Base-by-base conservation (phyloP, 257 asterid species). In the Ligustrum vulgare region DNA sequence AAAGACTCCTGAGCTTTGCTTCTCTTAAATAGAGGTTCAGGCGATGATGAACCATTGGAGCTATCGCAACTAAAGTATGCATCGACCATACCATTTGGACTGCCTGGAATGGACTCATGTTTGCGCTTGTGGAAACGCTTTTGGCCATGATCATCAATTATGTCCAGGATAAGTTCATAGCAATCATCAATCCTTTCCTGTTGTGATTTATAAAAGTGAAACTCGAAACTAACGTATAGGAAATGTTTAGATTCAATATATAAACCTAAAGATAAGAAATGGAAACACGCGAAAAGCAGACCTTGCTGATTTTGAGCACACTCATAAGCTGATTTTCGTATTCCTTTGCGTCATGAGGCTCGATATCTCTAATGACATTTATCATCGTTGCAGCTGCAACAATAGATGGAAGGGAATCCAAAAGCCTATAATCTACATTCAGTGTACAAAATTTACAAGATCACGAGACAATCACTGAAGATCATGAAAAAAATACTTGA, bases 61-160 rank as follows among this genome's bases (percentile, higher is more conserved):
- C 88, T 84, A 15, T 86, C 85, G 23, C 85, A 82, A 80, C 84
- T 81, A 31, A 86, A 84, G 73, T 80, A 80, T 22, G 85, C 79
- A 80, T 82, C 86, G 20, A 84, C 64, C 11, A 86, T 86, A 13
- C 85, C 86, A 67, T 81, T 75, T 47, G 90, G 90, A 74, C 90
- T 86, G 28, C 72, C 77, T 8, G 90, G 88, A 6, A 70, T 47
- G 2, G 82, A 77, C 54, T 45, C 49, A 32, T 80, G 75, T 71
- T 86, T 86, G 76, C 86, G 82, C 79, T 83, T 86, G 43, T 49
- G 60, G 70, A 28, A 39, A 51, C 62, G 77, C 9, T 47, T 58
- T 49, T 66, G 20, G 56, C 74, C 62, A 33, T 75, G 36, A 75
- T 45, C 71, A 34, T 71, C 80, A 72, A 75, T 70, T 72, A 74